phyloP scores from a whole-genome alignment of 2,329 filamentous ascomycete species.

The Hypoxylon sp. region DNA sequence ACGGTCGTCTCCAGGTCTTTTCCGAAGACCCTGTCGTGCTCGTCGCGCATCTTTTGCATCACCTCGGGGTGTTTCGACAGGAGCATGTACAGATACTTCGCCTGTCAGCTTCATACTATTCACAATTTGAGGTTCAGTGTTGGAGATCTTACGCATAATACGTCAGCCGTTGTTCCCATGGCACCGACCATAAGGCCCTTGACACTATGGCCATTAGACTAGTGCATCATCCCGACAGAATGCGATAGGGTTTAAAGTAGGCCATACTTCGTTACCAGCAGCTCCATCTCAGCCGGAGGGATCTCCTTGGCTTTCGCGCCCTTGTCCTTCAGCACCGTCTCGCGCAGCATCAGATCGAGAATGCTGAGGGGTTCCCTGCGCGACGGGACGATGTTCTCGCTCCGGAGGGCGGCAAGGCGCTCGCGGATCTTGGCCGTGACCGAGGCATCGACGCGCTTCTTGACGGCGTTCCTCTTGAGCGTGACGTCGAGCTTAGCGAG shows the following conservation, averaged over 20 bases:
- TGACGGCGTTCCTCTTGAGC: conserved; percentile 14
- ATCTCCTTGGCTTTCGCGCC: conserved; percentile 19
- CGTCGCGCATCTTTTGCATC: not conserved
- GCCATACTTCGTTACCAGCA: conserved; percentile 36
- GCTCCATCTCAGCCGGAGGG: conserved; percentile 12
- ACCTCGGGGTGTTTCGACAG: not conserved
- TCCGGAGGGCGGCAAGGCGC: conserved; percentile 14
- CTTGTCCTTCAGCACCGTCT: conserved; percentile 19
- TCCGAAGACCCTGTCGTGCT: not conserved
- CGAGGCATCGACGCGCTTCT: conserved; percentile 16
- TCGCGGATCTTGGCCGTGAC: conserved; percentile 18
- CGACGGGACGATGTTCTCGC: conserved; percentile 23
- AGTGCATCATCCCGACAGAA: not conserved
- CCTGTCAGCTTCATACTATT: not conserved
- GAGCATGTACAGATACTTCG: conserved; percentile 25
- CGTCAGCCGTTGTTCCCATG: conserved; percentile 40
- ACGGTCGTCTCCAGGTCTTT: not conserved
- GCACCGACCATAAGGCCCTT: conserved; percentile 42
- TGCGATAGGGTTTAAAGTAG: conserved; percentile 9
- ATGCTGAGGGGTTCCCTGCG: conserved; percentile 28
- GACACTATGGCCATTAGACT: conserved; percentile 8
- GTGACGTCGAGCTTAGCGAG: conserved; percentile 38
- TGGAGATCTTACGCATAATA: conserved; percentile 14
- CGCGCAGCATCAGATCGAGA: conserved; percentile 30
- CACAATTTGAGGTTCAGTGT: too few species aligned